phyloP scores from a whole-genome alignment of 2,329 filamentous ascomycete genomes.

The Stachybotrys elegans region DNA sequence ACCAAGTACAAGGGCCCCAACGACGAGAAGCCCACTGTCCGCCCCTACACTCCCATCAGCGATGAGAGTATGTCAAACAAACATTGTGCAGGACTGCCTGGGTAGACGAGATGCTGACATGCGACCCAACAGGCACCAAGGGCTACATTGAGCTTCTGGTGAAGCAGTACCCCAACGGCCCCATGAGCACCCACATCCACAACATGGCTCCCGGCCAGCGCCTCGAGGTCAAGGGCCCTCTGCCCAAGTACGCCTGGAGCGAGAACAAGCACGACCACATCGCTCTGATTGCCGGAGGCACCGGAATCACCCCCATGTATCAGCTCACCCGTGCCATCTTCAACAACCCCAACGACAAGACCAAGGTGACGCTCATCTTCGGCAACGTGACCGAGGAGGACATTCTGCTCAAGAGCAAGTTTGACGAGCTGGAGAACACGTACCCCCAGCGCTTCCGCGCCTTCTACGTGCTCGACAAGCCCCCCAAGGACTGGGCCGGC shows the following conservation, averaged over 20 bases:
- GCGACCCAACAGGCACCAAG: constrained; percentile 50
- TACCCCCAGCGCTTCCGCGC: constrained; percentile 93
- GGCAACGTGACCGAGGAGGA: constrained; percentile 88
- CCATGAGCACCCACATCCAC: constrained; percentile 90
- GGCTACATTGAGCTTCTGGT: constrained; percentile 86
- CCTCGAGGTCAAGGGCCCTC: constrained; percentile 89
- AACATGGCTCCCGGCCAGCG: constrained; percentile 74
- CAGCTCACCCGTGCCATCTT: constrained; percentile 89
- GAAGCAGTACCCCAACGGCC: constrained; percentile 85
- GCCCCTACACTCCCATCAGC: constrained; percentile 88
- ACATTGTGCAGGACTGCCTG: too few relatives aligned
- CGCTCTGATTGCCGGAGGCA: constrained; percentile 84
- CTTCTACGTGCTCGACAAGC: constrained; percentile 87
- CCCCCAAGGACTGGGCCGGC: constrained; percentile 73
- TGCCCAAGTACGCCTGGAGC: constrained; percentile 88
- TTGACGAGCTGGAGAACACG: constrained; percentile 83
- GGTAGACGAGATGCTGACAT: constrained; percentile 13
- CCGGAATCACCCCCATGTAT: constrained; percentile 97
- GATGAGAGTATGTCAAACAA: constrained; percentile 68
- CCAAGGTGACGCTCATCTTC: constrained; percentile 92
- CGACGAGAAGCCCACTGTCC: constrained; percentile 78
- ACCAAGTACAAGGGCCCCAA: constrained; percentile 87
- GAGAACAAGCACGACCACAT: constrained; percentile 92
- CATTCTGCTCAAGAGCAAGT: constrained; percentile 83
- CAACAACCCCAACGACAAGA: constrained; percentile 94